A percentile compares a stretch with the other conserved stretches of the same genome.
Conservation (phyloP, 352 stramenopile species). For the Albugo laibachii region DNA sequence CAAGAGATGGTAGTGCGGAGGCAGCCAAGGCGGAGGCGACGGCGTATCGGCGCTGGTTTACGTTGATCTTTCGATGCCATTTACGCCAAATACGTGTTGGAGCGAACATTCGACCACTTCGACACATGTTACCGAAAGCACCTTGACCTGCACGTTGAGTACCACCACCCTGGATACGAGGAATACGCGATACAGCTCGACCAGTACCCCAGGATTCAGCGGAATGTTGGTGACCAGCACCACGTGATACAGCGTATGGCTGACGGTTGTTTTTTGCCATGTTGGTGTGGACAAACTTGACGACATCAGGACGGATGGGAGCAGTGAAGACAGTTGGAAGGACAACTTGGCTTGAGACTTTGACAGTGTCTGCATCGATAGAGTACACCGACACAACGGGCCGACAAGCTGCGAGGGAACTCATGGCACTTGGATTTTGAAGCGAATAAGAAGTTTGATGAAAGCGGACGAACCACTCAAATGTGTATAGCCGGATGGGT, state of each 20-base stretch:
- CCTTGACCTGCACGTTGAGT: conserved; percentile 95
- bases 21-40: conserved; percentile 94
- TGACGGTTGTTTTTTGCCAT: conserved; percentile 99
- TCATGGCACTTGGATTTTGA: not conserved
- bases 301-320: conserved; percentile 96
- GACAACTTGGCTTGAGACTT: conserved; percentile 77
- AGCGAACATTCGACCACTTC: conserved; percentile 96
- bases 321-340: conserved; percentile 93
- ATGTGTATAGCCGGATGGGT: no score
- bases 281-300: conserved; percentile 99
- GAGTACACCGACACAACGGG: conserved; percentile 93
- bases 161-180: conserved; percentile 94
- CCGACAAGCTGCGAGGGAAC: conserved; percentile 81
- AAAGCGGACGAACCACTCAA: no score
- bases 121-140: conserved; percentile 99
- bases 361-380: conserved; percentile 43
- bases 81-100: conserved; percentile 98
- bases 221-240: conserved; percentile 92
- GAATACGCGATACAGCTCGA: conserved; percentile 98
- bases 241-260: conserved; percentile 92
- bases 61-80: conserved; percentile 98
- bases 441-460: not conserved
- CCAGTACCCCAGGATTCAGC: conserved; percentile 98
- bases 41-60: conserved; percentile 95
- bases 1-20: conserved; percentile 90